Evolutionary conservation across 2,329 filamentous ascomycete genomes (phyloP).

Genomic region (Cordyceps farinosa): DNA sequence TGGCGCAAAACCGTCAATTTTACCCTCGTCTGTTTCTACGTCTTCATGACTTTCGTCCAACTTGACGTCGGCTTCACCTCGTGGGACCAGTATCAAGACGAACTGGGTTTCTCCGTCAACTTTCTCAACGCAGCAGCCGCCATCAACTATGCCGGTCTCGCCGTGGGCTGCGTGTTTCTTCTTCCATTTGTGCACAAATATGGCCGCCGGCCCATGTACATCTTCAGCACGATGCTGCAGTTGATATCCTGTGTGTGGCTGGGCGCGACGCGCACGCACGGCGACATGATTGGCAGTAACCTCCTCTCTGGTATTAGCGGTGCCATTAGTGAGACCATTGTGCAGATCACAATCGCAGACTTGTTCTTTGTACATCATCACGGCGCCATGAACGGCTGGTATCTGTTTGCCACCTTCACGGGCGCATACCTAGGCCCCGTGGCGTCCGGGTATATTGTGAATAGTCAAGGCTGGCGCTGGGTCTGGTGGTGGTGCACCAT

Average conservation of each 20-base stretch:
- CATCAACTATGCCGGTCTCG: conserved; percentile 20
- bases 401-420: conserved; percentile 32
- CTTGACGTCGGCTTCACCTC: conserved; percentile 16
- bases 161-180: conserved; percentile 23
- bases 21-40: conserved; percentile 39
- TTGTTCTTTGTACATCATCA: conserved; percentile 32
- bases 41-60: conserved; percentile 27
- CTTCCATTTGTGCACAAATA: conserved; percentile 26
- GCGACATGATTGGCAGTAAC: conserved; percentile 43
- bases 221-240: conserved; percentile 37
- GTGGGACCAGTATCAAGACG: conserved; percentile 12
- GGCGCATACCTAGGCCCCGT: conserved; percentile 31
- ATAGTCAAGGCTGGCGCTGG: conserved; percentile 29
- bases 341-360: conserved; percentile 36
- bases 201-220: conserved; percentile 25
- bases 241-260: conserved; percentile 38
- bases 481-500: conserved; percentile 37
- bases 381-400: conserved; percentile 45
- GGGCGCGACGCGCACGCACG: conserved; percentile 35
- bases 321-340: conserved; percentile 37
- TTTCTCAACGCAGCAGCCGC: conserved; percentile 18
- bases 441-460: conserved; percentile 27
- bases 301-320: conserved; percentile 34
- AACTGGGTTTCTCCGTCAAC: conserved; percentile 10
- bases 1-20: conserved; percentile 22